Evolutionary conservation across 257 asterid genomes (phyloP).

Genomic region (Penstemon eatonii): DNA sequence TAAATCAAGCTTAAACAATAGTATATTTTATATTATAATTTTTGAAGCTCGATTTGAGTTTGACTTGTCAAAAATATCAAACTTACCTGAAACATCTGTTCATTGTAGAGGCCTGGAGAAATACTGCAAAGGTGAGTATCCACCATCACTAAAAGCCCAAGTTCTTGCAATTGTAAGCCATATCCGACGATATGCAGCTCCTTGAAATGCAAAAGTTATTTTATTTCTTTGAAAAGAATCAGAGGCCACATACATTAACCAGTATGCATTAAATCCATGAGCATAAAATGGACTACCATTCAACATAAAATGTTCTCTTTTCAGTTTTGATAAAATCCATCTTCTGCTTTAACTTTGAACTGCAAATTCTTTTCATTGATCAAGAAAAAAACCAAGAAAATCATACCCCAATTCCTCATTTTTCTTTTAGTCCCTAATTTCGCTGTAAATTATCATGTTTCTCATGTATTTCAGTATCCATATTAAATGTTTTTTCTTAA

Average conservation of each 20-base stretch:
- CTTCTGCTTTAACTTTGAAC: constrained; percentile 28
- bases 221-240: constrained; percentile 44
- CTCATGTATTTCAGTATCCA: no score
- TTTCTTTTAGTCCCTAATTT: no score
- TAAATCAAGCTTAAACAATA: no score
- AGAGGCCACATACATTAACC: constrained; percentile 56
- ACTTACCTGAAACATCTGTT: constrained; percentile 56
- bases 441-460: no score
- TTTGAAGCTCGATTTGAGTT: no score
- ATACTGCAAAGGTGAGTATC: constrained; percentile 48
- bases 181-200: constrained; percentile 38
- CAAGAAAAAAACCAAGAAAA: no score
- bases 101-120: constrained; percentile 61
- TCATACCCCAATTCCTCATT: background rate
- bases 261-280: constrained; percentile 66
- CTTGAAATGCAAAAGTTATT: constrained; percentile 40
- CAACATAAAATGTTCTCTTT: constrained; percentile 43
- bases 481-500: no score
- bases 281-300: constrained; percentile 47
- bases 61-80: no score
- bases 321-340: constrained; percentile 46
- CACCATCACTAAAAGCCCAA: constrained; percentile 77
- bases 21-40: no score
- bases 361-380: constrained; percentile 22
- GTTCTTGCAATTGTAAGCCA: constrained; percentile 51